Evolutionary conservation across 352 stramenopile genomes (phyloP).

Genomic region (Phytophthora megakarya): DNA sequence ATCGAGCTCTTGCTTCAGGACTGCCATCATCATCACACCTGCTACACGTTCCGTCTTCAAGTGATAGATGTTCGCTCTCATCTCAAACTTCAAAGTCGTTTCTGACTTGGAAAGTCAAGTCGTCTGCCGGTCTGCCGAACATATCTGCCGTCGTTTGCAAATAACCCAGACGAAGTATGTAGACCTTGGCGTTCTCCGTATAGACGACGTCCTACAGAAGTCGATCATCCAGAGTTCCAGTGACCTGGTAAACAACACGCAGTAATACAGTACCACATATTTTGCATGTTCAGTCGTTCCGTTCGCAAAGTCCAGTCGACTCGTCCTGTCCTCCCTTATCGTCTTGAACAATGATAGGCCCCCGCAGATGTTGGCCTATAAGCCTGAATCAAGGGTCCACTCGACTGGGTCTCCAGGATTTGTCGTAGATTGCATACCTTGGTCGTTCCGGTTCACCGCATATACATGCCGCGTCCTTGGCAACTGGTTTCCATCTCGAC

Average conservation of each 20-base stretch:
- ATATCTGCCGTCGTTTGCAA: conserved; percentile 14
- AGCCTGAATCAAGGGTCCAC: conserved; percentile 20
- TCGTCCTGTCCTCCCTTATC: neutral
- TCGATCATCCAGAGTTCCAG: conserved; percentile 7
- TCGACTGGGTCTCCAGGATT: neutral
- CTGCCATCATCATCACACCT: conserved; percentile 10
- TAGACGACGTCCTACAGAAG: conserved; percentile 22
- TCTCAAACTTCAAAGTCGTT: conserved; percentile 7
- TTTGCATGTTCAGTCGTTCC: conserved; percentile 7
- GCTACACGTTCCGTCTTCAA: no score
- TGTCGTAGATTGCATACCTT: neutral
- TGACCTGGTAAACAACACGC: conserved; percentile 8
- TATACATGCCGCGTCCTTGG: no score
- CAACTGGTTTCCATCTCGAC: no score
- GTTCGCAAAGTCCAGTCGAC: conserved; percentile 11
- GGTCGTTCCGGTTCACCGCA: no score
- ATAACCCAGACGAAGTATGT: conserved; percentile 10
- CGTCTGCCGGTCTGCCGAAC: conserved; percentile 4
- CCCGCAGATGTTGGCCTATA: conserved; percentile 13
- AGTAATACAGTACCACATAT: conserved; percentile 12
- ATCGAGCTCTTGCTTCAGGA: conserved; percentile 2
- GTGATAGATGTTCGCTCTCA: conserved; percentile 18
- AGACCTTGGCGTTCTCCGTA: conserved; percentile 1
- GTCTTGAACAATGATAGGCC: conserved; percentile 12
- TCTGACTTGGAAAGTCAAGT: conserved; percentile 11